phyloP scores from a whole-genome alignment of 129 eudicot species.

The Gnaphalium uliginosum region DNA sequence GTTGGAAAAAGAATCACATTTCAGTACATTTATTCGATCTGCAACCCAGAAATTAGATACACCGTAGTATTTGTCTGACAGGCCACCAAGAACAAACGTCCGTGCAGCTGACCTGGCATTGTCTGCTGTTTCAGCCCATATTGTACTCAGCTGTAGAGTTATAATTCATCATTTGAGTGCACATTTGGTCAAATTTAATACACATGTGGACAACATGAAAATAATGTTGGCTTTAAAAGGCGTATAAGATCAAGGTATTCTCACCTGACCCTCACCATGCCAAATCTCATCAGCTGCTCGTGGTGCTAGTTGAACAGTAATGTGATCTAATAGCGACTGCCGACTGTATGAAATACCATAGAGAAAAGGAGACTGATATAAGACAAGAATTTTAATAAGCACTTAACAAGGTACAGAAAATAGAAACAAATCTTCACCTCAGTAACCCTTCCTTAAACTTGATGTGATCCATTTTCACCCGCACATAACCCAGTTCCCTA shows the following conservation, averaged over 20 bases:
- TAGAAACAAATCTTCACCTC: conserved; percentile 39
- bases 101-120: conserved; percentile 96
- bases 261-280: conserved; percentile 84
- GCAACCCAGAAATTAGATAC: conserved; percentile 69
- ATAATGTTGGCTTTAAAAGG: neutral
- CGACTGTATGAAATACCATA: conserved; percentile 55
- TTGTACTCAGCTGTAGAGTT: conserved; percentile 76
- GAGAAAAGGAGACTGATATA: neutral
- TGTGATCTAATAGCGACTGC: conserved; percentile 80
- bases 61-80: conserved; percentile 79
- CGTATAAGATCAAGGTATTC: neutral
- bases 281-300: conserved; percentile 97
- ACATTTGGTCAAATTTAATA: neutral
- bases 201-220: neutral
- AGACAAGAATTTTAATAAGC: neutral
- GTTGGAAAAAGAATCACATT: conserved; percentile 7
- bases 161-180: neutral
- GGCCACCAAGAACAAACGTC: conserved; percentile 78
- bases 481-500: conserved; percentile 77
- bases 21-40: conserved; percentile 64
- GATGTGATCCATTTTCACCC: conserved; percentile 68
- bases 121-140: conserved; percentile 82
- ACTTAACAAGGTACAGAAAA: neutral
- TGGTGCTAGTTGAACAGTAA: conserved; percentile 87
- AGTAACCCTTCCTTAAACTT: conserved; percentile 67